Base-by-base conservation (phyloP, 83 land plant species). In the Diphasiastrum complanatum region DNA sequence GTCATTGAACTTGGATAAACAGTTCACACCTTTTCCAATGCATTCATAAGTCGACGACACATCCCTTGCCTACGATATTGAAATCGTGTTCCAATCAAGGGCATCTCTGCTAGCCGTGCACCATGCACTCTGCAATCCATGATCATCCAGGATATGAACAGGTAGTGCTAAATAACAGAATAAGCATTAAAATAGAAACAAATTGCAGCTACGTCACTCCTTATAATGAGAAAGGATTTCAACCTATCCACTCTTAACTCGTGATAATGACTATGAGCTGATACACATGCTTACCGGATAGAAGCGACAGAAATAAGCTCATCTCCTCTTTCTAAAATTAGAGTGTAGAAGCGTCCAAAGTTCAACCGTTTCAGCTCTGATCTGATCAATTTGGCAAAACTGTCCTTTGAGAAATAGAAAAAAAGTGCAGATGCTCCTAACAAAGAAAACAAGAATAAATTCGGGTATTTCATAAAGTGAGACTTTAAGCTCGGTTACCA, bases 21-120 rank as follows among this genome's bases (percentile, higher is more conserved):
- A 4, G 25, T 64, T n/a, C 51, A 60, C 69, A 90, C 99, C 93
- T 86, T 66, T 72, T 95, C 95, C 62, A 86, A 71, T 20, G 83
- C 89, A 82, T 70, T 43, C 62, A 95, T 68, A 25, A 95, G 74
- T n/a, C 80, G 83, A 31, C 97, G 81, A 41, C 99, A 95, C 97
- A 95, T 90, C 63, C 99, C 99, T 46, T 81, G 83, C 3, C 89
- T 80, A 11, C 99, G 93, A 63, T 82, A 77, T 48, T 84, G 80
- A 62, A 75, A 79, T 33, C 84, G 84, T 61, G 99, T 90, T 52
- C 97, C 99, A 73, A 95, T 76, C 37, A 95, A 73, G 11, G 99
- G 99, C 85, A 95, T 79, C 70, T 95, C 99, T 61, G 97, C 99
- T 53, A 90, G 68, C 23, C 45, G 46, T 2, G 48, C 67, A 52